A percentile compares a stretch with the other conserved stretches of the same genome.
phyloP scores from a whole-genome alignment of 805 yeast species.

The Starmerella floricola region DNA sequence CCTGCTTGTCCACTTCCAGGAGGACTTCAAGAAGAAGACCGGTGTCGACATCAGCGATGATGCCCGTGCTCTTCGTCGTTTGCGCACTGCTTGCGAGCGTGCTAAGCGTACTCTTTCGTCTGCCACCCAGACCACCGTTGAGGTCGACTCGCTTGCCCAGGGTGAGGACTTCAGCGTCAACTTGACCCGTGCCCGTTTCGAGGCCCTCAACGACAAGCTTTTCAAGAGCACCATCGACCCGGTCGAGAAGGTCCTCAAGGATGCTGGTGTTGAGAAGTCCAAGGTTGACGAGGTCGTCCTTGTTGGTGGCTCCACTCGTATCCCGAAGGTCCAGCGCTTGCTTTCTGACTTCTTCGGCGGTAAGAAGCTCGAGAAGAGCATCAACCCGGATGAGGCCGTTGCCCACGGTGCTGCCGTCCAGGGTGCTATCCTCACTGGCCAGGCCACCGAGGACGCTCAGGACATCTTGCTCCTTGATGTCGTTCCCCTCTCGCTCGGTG shows the following conservation, averaged over 20 bases:
- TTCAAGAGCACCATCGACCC: conserved; percentile 92
- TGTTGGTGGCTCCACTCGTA: conserved; percentile 98
- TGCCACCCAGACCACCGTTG: conserved; percentile 89
- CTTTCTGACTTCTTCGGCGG: conserved; percentile 93
- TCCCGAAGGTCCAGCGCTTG: conserved; percentile 93
- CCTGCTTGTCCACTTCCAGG: conserved; percentile 83
- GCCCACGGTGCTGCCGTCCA: conserved; percentile 99
- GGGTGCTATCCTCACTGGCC: conserved; percentile 97
- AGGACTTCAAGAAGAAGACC: conserved; percentile 91
- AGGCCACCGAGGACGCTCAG: conserved; percentile 80
- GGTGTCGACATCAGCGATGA: conserved; percentile 80
- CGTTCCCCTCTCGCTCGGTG: conserved; percentile 97
- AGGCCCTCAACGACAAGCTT: conserved; percentile 83
- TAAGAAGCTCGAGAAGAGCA: conserved; percentile 90
- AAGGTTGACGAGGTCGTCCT: conserved; percentile 87
- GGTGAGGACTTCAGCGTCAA: conserved; percentile 93
- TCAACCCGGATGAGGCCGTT: conserved; percentile 98
- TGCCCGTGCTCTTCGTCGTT: conserved; percentile 94
- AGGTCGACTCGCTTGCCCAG: conserved; percentile 86
- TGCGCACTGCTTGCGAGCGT: conserved; percentile 98
- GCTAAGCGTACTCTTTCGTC: conserved; percentile 98
- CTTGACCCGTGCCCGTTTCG: conserved; percentile 96
- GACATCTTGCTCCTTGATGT: conserved; percentile 93
- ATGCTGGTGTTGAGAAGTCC: conserved; percentile 72
- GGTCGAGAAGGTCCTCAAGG: conserved; percentile 90